Base-by-base conservation (phyloP, 306 rosid genomes). In the Castanea crenata region DNA sequence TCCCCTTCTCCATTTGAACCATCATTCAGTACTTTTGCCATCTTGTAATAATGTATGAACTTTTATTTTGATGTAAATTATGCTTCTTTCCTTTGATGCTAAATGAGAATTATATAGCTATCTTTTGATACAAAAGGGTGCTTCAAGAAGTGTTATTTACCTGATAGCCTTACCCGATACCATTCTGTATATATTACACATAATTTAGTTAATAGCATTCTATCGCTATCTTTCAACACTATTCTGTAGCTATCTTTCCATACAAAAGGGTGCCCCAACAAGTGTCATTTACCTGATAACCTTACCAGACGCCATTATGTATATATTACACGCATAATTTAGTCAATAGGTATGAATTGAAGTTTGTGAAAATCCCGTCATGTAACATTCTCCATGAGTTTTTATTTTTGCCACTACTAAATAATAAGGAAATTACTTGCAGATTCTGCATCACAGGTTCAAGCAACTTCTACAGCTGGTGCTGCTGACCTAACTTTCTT, bases 391-490 rank as follows among this genome's bases (percentile, higher is more conserved):
- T 32, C 46, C 3, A 5, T 11, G 35, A 19, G 27, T 20, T n/a
- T 8, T 16, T 68, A 18, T 9, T 8, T 18, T 68, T 10, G 3
- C 52, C 5, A 29, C 6, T 41, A 41, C 29, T 2, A 21, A 49
- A 31, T 55, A 44, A 74, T 16, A 58, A 29, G 35, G 35, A 67
- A 80, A 49, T 61, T 55, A 27, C 31, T 73, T 75, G 68, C 93
- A 94, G 98, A 85, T 63, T 89, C 97, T 79, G 82, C 83, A 73
- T 78, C 94, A 11, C 84, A 64, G 79, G 34, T 55, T 79, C 89
- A 84, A 71, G 77, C 80, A 79, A 56, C 82, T 46, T 55, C 91
- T 75, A 65, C 77, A 15, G 84, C 76, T 78, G 82, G 76, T 29
- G 78, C 76, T 80, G 86, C 82, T 52, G 80, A n/a, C 77, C 59